Base-by-base conservation (phyloP, 176 grass and related monocot genomes). In the Otatea glauca region DNA sequence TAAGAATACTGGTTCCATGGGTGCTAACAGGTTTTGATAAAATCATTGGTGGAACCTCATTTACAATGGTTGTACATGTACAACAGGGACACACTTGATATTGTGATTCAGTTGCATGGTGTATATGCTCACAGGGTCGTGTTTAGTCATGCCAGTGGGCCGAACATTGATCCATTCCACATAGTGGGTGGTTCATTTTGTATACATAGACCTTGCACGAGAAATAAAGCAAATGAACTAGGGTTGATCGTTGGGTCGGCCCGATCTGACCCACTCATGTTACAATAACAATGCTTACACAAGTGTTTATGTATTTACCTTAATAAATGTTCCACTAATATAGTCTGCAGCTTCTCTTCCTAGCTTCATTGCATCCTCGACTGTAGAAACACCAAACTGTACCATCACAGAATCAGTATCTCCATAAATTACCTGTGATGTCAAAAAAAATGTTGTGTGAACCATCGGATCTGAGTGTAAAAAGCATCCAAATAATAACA, bases 331-430 rank as follows among this genome's bases (percentile, higher is more conserved):
- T 87, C 84, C 91, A 85, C 91, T 94, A 74, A 99, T 96, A 76
- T 86, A 86, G 9, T 98, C 88, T 75, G 96, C 91, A 61, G 96
- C 93, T 92, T 98, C 93, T 94, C 91, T 95, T 94, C 96, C 96
- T 72, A 99, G 81, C 71, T 99, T 92, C 96, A 99, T 99, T 59
- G 93, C 93, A 39, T 77, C 89, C 58, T 94, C 83, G 18, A 99
- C 96, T 3, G 87, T 88, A 83, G 93, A 85, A 80, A 79, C 96
- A 65, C 96, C 96, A 83, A 99, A 99, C 82, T 96, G 93, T 77
- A 96, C 96, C 96, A 99, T 99, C 82, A 99, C 93, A 78, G 93
- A 99, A 86, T 99, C 93, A 25, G 93, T 96, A 83, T 99, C 96
- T 87, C 96, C 96, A 47, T 98, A 98, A 65, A 98, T 81, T 81